phyloP scores from a whole-genome alignment of 1,284 basidiomycete genomes.

The Cutaneotrichosporon cavernicola region DNA sequence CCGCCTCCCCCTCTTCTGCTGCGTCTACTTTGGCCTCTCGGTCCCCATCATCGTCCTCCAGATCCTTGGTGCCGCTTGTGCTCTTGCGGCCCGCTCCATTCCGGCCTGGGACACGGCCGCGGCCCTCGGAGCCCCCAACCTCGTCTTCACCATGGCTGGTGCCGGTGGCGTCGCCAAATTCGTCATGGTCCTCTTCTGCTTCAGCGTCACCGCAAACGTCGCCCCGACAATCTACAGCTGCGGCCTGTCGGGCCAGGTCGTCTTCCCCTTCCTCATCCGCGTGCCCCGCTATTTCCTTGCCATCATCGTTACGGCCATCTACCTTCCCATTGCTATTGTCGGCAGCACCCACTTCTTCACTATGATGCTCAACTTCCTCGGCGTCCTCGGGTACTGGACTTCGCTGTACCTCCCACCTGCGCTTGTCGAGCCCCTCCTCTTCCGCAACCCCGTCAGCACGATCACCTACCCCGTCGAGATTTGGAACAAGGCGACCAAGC shows the following conservation, averaged over 20 bases:
- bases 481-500: slow-evolving; percentile 45
- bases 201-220: slow-evolving; percentile 77
- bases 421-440: slow-evolving; percentile 47
- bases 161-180: slow-evolving; percentile 68
- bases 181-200: slow-evolving; percentile 63
- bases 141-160: slow-evolving; percentile 71
- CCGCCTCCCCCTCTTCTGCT: slow-evolving; percentile 60
- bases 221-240: slow-evolving; percentile 79
- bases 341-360: slow-evolving; percentile 45
- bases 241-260: slow-evolving; percentile 75
- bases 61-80: slow-evolving; percentile 65
- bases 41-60: slow-evolving; percentile 68
- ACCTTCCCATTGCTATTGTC: slow-evolving; percentile 53
- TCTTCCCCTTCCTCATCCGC: slow-evolving; percentile 61
- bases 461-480: slow-evolving; percentile 43
- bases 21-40: slow-evolving; percentile 71
- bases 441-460: slow-evolving; percentile 43
- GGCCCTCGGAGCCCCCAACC: slow-evolving; percentile 67
- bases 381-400: slow-evolving; percentile 52
- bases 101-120: slow-evolving; percentile 64
- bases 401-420: slow-evolving; percentile 50
- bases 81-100: slow-evolving; percentile 60
- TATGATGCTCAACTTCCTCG: slow-evolving; percentile 48
- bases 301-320: slow-evolving; percentile 71
- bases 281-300: slow-evolving; percentile 87